Percentiles rank a stretch among this genome's conserved stretches.
Conservation (phyloP, 768 basidiomycete genomes). For the Russula emetica region DNA sequence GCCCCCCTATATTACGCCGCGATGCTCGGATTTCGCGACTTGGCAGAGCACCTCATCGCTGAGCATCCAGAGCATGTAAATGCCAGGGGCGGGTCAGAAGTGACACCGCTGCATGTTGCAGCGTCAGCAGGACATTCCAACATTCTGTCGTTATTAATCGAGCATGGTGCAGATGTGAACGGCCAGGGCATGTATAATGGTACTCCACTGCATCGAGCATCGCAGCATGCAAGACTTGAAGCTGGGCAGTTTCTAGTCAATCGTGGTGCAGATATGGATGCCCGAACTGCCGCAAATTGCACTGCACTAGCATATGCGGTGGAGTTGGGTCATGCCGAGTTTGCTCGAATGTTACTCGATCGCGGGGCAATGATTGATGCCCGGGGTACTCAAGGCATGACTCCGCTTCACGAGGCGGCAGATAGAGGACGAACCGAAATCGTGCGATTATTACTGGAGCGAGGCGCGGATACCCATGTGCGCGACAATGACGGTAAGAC, state of each 20-base stretch:
- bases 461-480: background rate
- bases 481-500: background rate
- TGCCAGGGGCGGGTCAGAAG: background rate
- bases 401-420: background rate
- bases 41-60: background rate
- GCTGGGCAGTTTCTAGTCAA: background rate
- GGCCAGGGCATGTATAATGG: too few relatives aligned
- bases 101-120: background rate
- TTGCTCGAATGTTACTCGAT: background rate
- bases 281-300: accelerated
- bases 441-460: too few relatives aligned
- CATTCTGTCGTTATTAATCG: background rate
- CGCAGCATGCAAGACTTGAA: accelerated
- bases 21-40: background rate
- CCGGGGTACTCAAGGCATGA: accelerated
- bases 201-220: background rate
- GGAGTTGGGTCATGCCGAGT: accelerated
- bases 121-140: background rate
- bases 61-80: background rate
- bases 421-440: accelerated
- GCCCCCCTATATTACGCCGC: background rate
- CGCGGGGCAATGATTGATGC: background rate
- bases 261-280: background rate
- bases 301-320: background rate
- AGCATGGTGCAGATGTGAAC: background rate